Evolutionary conservation across 768 basidiomycete species (phyloP).

Genomic region (Mycena kentingensis): DNA sequence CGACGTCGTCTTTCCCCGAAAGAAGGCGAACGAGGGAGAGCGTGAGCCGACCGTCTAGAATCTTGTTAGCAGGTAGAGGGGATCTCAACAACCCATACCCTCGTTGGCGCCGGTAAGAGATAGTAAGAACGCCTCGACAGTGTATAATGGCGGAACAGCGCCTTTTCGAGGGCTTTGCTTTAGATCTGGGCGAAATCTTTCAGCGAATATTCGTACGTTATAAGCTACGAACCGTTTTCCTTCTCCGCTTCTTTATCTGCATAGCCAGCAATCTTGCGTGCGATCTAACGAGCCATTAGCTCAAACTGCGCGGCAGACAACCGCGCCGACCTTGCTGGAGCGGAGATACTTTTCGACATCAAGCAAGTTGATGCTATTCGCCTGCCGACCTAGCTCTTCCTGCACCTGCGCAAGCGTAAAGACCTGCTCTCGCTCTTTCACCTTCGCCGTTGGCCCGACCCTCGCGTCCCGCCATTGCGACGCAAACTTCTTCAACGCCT

Average conservation of each 20-base stretch:
- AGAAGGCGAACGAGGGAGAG: conserved; percentile 47
- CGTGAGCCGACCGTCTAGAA: conserved; percentile 75
- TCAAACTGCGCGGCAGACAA: neutral
- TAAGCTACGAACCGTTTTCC: conserved; percentile 34
- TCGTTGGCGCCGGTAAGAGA: conserved; percentile 79
- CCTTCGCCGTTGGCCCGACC: conserved; percentile 23
- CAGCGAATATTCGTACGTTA: neutral
- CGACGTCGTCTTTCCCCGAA: conserved; percentile 47
- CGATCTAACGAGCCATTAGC: conserved; percentile 44
- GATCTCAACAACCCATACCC: conserved; percentile 41
- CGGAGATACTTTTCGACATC: conserved; percentile 82
- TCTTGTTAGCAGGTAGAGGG: neutral
- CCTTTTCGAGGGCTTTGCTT: conserved; percentile 33
- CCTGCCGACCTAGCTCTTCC: conserved; percentile 64
- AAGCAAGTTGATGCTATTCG: conserved; percentile 76
- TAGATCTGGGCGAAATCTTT: conserved; percentile 15
- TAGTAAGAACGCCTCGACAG: conserved; percentile 75
- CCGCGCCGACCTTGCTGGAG: conserved; percentile 82
- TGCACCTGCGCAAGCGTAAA: conserved; percentile 70
- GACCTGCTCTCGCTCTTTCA: conserved; percentile 47
- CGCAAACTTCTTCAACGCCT: conserved; percentile 62
- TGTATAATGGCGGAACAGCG: conserved; percentile 74
- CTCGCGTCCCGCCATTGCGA: conserved; percentile 52
- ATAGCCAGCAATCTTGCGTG: conserved; percentile 85
- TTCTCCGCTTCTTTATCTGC: conserved; percentile 60